Evolutionary conservation across 768 basidiomycete species (phyloP).

Genomic region (Tubosaeta brunneosetosa): DNA sequence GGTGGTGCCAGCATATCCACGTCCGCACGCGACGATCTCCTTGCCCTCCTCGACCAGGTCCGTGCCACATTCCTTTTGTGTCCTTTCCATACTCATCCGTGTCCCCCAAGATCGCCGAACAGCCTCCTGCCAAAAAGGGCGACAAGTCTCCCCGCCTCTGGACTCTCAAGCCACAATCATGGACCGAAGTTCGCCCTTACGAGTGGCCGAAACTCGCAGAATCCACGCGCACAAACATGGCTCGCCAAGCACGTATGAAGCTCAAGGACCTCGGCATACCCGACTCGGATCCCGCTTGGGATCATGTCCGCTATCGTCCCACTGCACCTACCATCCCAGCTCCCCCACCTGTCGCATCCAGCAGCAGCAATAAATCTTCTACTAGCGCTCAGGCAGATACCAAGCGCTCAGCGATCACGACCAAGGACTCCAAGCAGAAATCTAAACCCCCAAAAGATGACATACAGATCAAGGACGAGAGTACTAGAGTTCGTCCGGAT

Average conservation of each 20-base stretch:
- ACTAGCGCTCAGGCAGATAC: constrained; percentile 28
- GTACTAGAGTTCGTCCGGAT: constrained; percentile 25
- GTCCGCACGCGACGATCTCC: constrained; percentile 38
- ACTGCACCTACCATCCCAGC: constrained; percentile 11
- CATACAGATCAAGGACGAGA: constrained; percentile 37
- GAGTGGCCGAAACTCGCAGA: constrained; percentile 53
- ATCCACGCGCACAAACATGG: constrained; percentile 44
- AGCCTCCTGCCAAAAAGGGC: constrained; percentile 30
- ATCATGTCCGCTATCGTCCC: constrained; percentile 40
- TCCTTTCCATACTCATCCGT: not conserved
- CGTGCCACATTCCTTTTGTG: constrained; percentile 1
- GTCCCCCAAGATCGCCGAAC: constrained; percentile 49
- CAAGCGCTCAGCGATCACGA: constrained; percentile 43
- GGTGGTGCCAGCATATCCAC: constrained; percentile 37
- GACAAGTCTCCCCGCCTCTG: constrained; percentile 41
- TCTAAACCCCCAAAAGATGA: constrained; percentile 32
- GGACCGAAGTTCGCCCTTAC: constrained; percentile 68
- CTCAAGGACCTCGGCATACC: constrained; percentile 51
- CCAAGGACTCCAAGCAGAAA: constrained; percentile 44
- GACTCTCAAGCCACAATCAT: constrained; percentile 51
- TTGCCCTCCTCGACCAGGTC: constrained; percentile 50
- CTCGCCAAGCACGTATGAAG: constrained; percentile 46
- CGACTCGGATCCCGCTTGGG: constrained; percentile 60
- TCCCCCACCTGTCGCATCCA: constrained; percentile 16
- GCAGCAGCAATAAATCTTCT: constrained; percentile 21